A percentile compares a stretch with the other conserved stretches of the same genome.
These are phyloP conservation scores for Macadamia integrifolia DNA, from an alignment of 164 flowering plant genomes.

Conservation along the genomic window DNA sequence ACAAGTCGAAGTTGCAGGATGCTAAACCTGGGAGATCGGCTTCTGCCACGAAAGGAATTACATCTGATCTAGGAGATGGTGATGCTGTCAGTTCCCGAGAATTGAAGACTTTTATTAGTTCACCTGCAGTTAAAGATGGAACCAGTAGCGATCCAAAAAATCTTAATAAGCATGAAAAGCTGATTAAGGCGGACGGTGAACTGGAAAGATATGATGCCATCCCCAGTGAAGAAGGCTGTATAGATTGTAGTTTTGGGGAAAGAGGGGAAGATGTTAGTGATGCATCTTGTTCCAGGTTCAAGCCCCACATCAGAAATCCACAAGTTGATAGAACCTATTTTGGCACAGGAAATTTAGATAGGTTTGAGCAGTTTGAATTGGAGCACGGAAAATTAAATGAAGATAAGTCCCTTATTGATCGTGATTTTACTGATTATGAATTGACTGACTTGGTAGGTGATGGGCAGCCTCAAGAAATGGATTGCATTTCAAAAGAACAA, in stretches of 20 bases:
- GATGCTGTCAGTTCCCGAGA: conserved; percentile 3
- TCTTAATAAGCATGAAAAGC: not conserved
- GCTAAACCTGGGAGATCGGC: conserved; percentile 5
- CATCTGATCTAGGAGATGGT: conserved; percentile 4
- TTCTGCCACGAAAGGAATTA: conserved; percentile 1
- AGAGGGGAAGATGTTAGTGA: conserved; percentile 1
- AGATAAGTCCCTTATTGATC: not conserved
- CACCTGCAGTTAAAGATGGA: conserved; percentile 11
- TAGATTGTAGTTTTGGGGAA: not conserved
- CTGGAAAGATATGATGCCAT: not conserved
- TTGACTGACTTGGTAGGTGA: not conserved
- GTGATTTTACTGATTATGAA: not conserved
- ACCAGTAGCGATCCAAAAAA: conserved; percentile 3
- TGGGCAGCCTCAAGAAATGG: not conserved
- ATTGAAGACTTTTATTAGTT: conserved; percentile 8
- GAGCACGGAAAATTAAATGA: not conserved
- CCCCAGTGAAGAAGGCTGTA: not conserved
- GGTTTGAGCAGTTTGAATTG: not conserved
- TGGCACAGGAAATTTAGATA: not conserved
- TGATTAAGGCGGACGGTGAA: not conserved
- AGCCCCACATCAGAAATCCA: not conserved
- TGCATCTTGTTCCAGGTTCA: not conserved
- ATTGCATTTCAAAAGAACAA: no score
- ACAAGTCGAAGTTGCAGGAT: conserved; percentile 4
- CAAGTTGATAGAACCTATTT: not conserved